Base-by-base conservation (phyloP, 129 eudicot genomes). In the Artemisia annua region DNA sequence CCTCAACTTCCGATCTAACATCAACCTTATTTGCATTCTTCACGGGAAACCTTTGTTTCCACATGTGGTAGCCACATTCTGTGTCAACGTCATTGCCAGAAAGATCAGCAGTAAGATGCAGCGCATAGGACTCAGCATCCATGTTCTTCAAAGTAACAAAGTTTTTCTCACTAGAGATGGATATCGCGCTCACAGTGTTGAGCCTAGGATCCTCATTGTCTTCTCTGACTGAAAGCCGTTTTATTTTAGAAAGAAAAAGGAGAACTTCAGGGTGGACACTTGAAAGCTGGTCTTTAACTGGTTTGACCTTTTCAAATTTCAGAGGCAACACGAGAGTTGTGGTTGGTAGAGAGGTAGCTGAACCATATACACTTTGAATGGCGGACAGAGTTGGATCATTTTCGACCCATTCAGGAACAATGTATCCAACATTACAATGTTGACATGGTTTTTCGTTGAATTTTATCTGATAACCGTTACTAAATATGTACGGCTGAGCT, bases 391-490 rank as follows among this genome's bases (percentile, higher is more conserved):
- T 79, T 46, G 83, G 85, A 50, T 84, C 73, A 8, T 54, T 73
- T 61, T 81, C 78, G 3, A 87, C 92, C 92, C 92, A 87, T 67
- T 87, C 87, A 12, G 92, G 92, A 26, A 84, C 89, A 46, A 87
- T 77, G 70, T 84, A 84, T 68, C 87, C 86, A 49, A 84, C 65
- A 54, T 84, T 82, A 77, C 87, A 84, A 1, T 72, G 72, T 7
- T 74, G 30, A 48, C 92, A 87, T 18, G 87, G 89, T 17, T 54
- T 67, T 71, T 87, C 89, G 14, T 39, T 81, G 24, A 87, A 87
- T n/a, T 79, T 71, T 14, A 87, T 84, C 78, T 84, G 83, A 74
- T 84, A 87, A 46, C 92, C 89, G 11, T 87, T 87, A 53, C 89
- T 87, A 67, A 87, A 84, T 28, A 87, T 84, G 70, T 82, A 84